Percentiles rank a stretch among this genome's conserved stretches.
Conservation (phyloP, 2,329 filamentous ascomycete genomes). For the Hymenoscyphus infarciens region DNA sequence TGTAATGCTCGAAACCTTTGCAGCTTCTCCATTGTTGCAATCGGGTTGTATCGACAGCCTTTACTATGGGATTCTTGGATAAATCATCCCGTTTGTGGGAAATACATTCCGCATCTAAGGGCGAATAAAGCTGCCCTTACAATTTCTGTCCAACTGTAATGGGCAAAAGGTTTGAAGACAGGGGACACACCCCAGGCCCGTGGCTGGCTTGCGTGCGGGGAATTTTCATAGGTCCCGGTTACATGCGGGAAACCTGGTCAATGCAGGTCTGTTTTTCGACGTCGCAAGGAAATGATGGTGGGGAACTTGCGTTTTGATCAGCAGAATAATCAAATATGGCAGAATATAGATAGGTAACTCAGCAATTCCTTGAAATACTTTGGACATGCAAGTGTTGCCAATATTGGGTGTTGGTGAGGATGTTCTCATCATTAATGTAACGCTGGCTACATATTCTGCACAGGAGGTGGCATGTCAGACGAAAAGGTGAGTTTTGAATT, state of each 20-base stretch:
- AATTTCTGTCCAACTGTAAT: background rate
- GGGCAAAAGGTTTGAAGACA: background rate
- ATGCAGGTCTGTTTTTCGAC: slow-evolving; percentile 8
- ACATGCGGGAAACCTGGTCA: slow-evolving; percentile 5
- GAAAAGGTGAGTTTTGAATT: background rate
- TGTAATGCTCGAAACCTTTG: background rate
- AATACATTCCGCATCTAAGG: background rate
- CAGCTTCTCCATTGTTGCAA: background rate
- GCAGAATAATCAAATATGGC: background rate
- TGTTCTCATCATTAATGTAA: background rate
- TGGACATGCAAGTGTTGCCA: background rate
- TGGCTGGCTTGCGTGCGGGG: slow-evolving; percentile 11
- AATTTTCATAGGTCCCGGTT: slow-evolving; percentile 11
- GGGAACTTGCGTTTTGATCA: background rate
- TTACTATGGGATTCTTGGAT: background rate
- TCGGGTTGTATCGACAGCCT: background rate
- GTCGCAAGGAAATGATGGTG: background rate
- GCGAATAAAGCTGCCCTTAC: background rate
- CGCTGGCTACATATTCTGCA: slow-evolving; percentile 3
- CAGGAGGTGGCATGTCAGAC: background rate
- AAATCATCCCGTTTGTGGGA: background rate
- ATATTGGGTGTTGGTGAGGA: background rate
- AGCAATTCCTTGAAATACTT: background rate
- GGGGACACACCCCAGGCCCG: background rate
- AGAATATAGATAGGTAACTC: background rate